phyloP scores from a whole-genome alignment of 805 yeast genomes.

The Saccharomycopsis fodiens region DNA sequence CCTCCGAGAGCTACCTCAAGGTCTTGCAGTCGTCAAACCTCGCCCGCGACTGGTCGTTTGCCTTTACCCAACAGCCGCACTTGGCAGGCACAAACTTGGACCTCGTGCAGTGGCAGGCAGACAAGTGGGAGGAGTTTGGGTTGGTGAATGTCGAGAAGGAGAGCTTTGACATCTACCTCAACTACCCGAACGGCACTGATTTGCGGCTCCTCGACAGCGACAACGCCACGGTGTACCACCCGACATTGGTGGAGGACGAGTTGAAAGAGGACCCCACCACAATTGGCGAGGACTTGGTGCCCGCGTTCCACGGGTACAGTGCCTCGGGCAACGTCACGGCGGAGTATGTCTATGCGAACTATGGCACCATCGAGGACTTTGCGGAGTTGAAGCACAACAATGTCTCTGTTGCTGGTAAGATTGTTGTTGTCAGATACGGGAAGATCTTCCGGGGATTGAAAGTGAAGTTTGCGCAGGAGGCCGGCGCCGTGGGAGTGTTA shows the following conservation, averaged over 20 bases:
- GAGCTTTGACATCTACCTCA: constrained; percentile 52
- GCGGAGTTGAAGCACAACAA: constrained; percentile 37
- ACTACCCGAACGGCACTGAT: constrained; percentile 52
- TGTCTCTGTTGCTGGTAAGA: constrained; percentile 46
- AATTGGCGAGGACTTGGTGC: constrained; percentile 40
- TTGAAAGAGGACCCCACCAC: constrained; percentile 44
- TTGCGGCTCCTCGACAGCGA: constrained; percentile 30
- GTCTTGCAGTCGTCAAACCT: constrained; percentile 25
- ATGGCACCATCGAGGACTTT: constrained; percentile 58
- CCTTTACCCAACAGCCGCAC: constrained; percentile 47
- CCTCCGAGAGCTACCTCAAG: constrained; percentile 23
- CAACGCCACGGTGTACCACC: constrained; percentile 34
- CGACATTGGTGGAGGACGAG: constrained; percentile 46
- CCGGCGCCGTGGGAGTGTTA: constrained; percentile 60
- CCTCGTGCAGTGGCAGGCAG: constrained; percentile 51
- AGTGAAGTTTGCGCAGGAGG: constrained; percentile 67
- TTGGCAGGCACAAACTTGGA: constrained; percentile 47
- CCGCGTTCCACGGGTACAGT: constrained; percentile 71
- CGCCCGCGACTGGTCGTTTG: constrained; percentile 48
- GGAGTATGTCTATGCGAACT: constrained; percentile 57
- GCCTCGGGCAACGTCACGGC: constrained; percentile 72
- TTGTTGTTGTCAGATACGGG: constrained; percentile 65
- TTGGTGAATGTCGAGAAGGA: constrained; percentile 41
- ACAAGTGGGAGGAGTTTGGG: constrained; percentile 55
- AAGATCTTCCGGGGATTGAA: constrained; percentile 63